Conservation (phyloP, 805 yeast genomes). For the Yamadazyma olivae region DNA sequence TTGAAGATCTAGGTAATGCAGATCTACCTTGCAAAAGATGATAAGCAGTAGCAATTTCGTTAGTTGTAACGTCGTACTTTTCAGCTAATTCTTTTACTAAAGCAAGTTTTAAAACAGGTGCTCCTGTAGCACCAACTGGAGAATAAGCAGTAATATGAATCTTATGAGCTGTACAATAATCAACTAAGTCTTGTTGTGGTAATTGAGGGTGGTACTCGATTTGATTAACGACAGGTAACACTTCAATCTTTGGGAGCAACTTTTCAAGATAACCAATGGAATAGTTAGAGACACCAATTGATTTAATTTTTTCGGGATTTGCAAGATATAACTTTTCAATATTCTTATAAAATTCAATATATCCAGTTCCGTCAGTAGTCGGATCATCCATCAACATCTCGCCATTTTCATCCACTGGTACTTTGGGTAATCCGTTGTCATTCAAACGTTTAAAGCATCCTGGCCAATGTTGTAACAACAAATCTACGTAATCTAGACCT, state of each 20-base stretch:
- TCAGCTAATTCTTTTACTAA: conserved; percentile 52
- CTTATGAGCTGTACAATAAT: conserved; percentile 32
- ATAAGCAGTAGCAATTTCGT: conserved; percentile 62
- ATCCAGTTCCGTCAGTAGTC: conserved; percentile 30
- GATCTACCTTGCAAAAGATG: conserved; percentile 58
- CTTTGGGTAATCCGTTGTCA: conserved; percentile 34
- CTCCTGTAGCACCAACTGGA: conserved; percentile 65
- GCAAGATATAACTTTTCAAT: conserved; percentile 26
- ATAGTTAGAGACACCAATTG: conserved; percentile 38
- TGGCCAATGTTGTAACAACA: conserved; percentile 51
- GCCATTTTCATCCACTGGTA: conserved; percentile 37
- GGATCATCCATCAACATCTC: conserved; percentile 31
- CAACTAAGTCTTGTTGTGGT: conserved; percentile 39
- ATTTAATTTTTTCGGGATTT: conserved; percentile 25
- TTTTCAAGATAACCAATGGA: conserved; percentile 21
- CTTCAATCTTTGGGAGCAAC: conserved; percentile 24
- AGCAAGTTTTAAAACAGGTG: conserved; percentile 57
- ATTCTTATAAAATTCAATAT: conserved; percentile 25
- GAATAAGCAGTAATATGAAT: conserved; percentile 53
- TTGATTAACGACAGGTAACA: conserved; percentile 34
- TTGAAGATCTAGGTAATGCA: conserved; percentile 71
- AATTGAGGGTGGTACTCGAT: conserved; percentile 36
- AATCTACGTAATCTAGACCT: conserved; percentile 45
- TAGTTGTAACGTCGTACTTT: conserved; percentile 50
- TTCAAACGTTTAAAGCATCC: conserved; percentile 45